phyloP scores from a whole-genome alignment of 768 basidiomycete species.

The Mycena galericulata region DNA sequence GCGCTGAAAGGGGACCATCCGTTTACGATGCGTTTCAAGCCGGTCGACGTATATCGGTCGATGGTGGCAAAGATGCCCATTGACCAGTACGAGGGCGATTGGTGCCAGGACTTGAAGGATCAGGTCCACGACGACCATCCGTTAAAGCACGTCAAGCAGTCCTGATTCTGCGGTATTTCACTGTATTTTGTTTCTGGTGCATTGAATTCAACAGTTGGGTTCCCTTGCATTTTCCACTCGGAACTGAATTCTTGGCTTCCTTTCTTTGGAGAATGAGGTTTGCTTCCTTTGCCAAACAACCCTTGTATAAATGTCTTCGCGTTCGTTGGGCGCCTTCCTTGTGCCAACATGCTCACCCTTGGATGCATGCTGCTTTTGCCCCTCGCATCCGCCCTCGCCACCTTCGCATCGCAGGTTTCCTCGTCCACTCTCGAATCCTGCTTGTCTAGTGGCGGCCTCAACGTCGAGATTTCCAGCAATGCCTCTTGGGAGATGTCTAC shows the following conservation, averaged over 20 bases:
- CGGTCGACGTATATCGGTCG: neutral
- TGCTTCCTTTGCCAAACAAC: too few species aligned
- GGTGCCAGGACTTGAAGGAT: constrained; percentile 12
- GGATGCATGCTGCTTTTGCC: neutral
- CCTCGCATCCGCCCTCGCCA: neutral
- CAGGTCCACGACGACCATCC: constrained; percentile 16
- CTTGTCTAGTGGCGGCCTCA: neutral
- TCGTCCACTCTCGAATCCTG: neutral
- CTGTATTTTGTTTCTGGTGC: too few species aligned
- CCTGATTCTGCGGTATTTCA: too few species aligned
- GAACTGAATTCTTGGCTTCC: too few species aligned
- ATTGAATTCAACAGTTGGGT: too few species aligned
- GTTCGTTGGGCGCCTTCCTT: neutral
- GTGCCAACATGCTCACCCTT: neutral
- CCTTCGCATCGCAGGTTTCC: neutral
- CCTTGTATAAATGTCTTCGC: too few species aligned
- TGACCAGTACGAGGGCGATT: neutral
- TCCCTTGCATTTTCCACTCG: too few species aligned
- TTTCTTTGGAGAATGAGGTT: too few species aligned
- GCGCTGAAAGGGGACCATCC: neutral
- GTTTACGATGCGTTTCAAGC: constrained; percentile 1
- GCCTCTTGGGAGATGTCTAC: neutral
- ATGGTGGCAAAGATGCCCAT: neutral
- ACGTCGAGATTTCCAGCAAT: neutral
- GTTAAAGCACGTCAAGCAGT: neutral